Percentiles rank a stretch among this genome's conserved stretches.
Evolutionary conservation across 2,329 filamentous ascomycete genomes (phyloP).

Genomic region (Diaporthe vaccinii): DNA sequence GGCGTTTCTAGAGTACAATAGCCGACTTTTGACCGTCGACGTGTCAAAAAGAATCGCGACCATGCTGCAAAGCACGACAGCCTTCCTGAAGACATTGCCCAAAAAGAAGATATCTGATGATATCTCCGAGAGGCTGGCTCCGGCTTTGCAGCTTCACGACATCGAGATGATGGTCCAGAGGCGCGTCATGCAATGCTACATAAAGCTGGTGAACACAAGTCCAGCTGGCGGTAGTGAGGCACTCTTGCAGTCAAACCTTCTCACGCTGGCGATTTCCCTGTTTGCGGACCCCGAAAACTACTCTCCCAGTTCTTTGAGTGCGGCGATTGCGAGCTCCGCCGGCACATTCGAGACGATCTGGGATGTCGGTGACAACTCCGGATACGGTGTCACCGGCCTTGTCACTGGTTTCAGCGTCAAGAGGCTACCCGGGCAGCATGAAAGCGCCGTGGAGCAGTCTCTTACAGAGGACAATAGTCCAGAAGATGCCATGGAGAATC

Average conservation of each 20-base stretch:
- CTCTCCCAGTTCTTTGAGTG: constrained; percentile 85
- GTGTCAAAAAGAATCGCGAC: constrained; percentile 91
- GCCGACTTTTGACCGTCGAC: constrained; percentile 90
- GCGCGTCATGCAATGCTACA: constrained; percentile 94
- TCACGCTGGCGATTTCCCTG: constrained; percentile 89
- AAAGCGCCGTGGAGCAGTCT: constrained; percentile 59
- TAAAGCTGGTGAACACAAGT: constrained; percentile 89
- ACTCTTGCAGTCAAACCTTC: constrained; percentile 88
- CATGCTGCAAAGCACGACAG: constrained; percentile 95
- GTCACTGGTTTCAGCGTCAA: constrained; percentile 82
- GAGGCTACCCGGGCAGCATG: constrained; percentile 78
- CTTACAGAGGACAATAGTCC: constrained; percentile 68
- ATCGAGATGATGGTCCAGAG: constrained; percentile 93
- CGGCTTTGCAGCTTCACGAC: constrained; percentile 89
- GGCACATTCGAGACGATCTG: constrained; percentile 94
- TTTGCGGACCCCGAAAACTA: constrained; percentile 96
- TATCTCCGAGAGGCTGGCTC: constrained; percentile 83
- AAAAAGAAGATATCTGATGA: constrained; percentile 89
- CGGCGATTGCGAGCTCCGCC: constrained; percentile 90
- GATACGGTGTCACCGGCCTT: constrained; percentile 91
- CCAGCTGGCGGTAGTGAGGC: constrained; percentile 88
- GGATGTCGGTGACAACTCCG: constrained; percentile 95
- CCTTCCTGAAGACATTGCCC: constrained; percentile 88
- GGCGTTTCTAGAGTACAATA: constrained; percentile 94
- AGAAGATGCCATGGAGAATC: constrained; percentile 74